phyloP scores from a whole-genome alignment of 2,329 filamentous ascomycete genomes.

The Dactylellina drechsleri region DNA sequence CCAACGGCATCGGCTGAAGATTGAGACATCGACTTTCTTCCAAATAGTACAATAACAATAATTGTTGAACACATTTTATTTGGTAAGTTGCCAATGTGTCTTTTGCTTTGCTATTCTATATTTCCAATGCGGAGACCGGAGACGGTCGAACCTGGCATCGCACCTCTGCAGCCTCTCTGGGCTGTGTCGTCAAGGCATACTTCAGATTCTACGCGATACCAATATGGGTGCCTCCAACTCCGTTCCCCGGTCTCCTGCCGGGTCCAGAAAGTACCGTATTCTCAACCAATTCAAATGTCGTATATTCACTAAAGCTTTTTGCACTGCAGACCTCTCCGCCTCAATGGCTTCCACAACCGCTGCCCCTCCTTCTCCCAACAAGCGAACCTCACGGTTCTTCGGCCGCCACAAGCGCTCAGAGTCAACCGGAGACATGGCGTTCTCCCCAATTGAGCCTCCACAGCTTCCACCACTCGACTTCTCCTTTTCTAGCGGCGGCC shows the following conservation, averaged over 20 bases:
- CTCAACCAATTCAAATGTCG: slow-evolving; percentile 2
- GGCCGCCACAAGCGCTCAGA: slow-evolving; percentile 39
- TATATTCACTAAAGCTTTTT: slow-evolving; percentile 19
- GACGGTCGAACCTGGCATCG: no score
- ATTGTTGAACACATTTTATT: no score
- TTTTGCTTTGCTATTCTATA: no score
- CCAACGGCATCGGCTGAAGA: slow-evolving; percentile 23
- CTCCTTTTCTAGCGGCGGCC: slow-evolving; percentile 10
- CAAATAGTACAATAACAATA: no score
- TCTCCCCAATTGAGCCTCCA: slow-evolving; percentile 26
- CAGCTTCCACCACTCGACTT: slow-evolving; percentile 48
- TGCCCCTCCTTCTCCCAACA: slow-evolving; percentile 39
- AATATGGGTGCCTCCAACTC: slow-evolving; percentile 10
- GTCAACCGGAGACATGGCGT: slow-evolving; percentile 16
- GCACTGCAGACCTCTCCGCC: slow-evolving; percentile 6
- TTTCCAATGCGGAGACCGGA: no score
- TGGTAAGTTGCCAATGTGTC: no score
- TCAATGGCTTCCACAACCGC: slow-evolving; percentile 36
- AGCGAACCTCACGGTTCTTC: slow-evolving; percentile 39
- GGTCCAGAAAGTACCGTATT: background rate
- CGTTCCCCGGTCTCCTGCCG: background rate
- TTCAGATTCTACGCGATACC: background rate
- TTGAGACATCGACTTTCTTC: background rate
- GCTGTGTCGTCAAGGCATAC: background rate
- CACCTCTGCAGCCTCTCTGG: no score